phyloP scores from a whole-genome alignment of 225 moss, liverwort and hornwort species.

The Climacium dendroides region DNA sequence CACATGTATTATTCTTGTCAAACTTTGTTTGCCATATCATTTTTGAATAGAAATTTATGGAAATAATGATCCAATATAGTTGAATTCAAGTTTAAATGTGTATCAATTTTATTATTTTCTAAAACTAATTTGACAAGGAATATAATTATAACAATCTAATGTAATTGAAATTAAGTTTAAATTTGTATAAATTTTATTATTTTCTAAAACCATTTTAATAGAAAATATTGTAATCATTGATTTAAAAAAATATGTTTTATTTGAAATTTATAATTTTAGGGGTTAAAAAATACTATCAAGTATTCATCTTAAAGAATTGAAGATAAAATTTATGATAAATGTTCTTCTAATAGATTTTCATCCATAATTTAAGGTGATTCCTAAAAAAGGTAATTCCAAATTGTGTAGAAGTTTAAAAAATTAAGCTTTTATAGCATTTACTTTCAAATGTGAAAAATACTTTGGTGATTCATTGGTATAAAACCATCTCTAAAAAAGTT shows the following conservation, averaged over 20 bases:
- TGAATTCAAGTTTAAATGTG: too few relatives aligned
- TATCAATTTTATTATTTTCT: not conserved
- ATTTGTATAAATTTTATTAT: not conserved
- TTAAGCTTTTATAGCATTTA: not conserved
- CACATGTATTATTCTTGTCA: not conserved
- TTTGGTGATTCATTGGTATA: not conserved
- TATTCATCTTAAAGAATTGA: not conserved
- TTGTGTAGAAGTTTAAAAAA: not conserved
- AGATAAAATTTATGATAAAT: not conserved
- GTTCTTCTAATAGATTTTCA: not conserved
- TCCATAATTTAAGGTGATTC: not conserved
- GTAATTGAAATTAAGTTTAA: not conserved
- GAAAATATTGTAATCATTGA: not conserved
- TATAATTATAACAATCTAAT: too few relatives aligned
- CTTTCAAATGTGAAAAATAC: not conserved
- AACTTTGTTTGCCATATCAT: not conserved
- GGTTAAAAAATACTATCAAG: not conserved
- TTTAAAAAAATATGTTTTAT: not conserved
- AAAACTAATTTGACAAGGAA: not conserved
- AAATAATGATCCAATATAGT: not conserved
- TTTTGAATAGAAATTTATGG: not conserved
- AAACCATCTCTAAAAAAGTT: not conserved
- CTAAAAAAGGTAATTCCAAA: rapidly evolving
- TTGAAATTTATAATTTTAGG: not conserved
- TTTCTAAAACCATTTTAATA: not conserved